Conservation (phyloP, 176 grass and related monocot species). For the Poa pratensis region DNA sequence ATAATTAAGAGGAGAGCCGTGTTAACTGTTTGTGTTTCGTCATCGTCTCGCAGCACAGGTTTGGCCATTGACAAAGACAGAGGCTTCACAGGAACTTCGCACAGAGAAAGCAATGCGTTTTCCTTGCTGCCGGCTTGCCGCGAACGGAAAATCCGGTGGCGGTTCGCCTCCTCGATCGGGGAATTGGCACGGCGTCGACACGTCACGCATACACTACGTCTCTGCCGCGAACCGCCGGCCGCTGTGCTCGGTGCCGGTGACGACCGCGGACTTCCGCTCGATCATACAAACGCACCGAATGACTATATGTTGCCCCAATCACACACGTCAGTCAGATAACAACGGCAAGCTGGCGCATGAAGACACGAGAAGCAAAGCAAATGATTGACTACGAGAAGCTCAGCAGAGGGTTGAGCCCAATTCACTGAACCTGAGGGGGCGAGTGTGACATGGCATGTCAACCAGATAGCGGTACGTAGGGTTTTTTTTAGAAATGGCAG, state of each 20-base stretch:
- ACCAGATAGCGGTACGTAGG: no score
- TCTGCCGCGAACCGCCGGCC: background rate
- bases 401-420: background rate
- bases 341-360: background rate
- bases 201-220: background rate
- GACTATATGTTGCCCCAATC: background rate
- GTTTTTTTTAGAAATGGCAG: no score
- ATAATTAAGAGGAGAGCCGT: no score
- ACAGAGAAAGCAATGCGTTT: no score
- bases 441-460: background rate
- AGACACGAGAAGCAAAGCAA: background rate
- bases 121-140: background rate
- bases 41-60: no score
- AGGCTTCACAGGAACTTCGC: no score
- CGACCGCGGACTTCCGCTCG: background rate
- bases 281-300: background rate
- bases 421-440: slow-evolving; percentile 27
- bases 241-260: background rate
- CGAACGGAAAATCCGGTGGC: background rate
- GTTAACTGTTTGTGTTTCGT: no score
- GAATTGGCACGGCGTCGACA: background rate
- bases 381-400: no score
- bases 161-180: background rate
- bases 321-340: background rate
- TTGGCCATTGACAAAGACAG: no score